Evolutionary conservation across 176 grass and related monocot genomes (phyloP).

Genomic region (Bolboschoenus planiculmis): DNA sequence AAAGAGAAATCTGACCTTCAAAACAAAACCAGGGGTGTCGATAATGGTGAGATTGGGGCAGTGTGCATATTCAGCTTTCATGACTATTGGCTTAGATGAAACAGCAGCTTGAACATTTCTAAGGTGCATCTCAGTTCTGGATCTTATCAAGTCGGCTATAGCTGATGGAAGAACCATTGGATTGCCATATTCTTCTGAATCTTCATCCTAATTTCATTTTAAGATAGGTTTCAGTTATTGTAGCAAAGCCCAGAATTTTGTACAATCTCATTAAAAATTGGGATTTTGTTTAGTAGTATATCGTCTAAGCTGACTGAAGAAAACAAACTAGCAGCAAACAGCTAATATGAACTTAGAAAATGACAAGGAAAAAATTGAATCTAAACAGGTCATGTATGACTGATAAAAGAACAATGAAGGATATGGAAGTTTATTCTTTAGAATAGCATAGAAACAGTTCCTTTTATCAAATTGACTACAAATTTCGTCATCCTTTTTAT

Average conservation of each 20-base stretch:
- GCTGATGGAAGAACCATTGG: conserved; percentile 59
- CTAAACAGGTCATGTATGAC: neutral
- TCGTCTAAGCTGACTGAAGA: neutral
- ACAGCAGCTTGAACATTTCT: conserved; percentile 67
- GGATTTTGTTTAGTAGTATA: neutral
- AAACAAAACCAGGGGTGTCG: conserved; percentile 93
- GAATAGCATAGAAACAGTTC: neutral
- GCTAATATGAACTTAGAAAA: neutral
- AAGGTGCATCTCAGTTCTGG: conserved; percentile 76
- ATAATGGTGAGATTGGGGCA: conserved; percentile 99
- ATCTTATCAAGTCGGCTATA: conserved; percentile 82
- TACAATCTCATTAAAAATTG: neutral
- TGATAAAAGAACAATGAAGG: neutral
- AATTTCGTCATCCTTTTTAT: neutral
- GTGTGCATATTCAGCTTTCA: conserved; percentile 94
- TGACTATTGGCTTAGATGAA: conserved; percentile 90
- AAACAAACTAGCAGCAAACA: neutral
- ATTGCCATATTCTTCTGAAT: conserved; percentile 89
- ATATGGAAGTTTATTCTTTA: neutral
- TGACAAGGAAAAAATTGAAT: neutral
- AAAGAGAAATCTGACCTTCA: conserved; percentile 46
- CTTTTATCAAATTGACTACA: neutral
- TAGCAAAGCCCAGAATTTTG: neutral
- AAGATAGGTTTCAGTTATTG: neutral
- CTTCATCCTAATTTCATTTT: conserved; percentile 62